A percentile compares a stretch with the other conserved stretches of the same genome.
phyloP scores from a whole-genome alignment of 345 rosid species.

The Pistacia atlantica region DNA sequence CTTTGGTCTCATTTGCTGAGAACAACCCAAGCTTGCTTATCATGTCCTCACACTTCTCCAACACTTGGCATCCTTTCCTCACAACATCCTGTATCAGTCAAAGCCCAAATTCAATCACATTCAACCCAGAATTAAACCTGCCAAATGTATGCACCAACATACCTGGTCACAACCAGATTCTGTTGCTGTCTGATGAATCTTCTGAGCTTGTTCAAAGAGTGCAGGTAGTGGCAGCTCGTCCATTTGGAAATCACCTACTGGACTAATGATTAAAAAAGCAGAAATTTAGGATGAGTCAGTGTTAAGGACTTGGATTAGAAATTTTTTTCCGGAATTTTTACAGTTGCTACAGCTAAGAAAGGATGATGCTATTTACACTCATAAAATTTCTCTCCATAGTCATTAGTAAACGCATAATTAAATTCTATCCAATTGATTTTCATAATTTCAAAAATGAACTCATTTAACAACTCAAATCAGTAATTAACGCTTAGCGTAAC shows the following conservation, averaged over 20 bases:
- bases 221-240: slow-evolving; percentile 71
- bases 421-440: no score
- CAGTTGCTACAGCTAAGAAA: neutral
- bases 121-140: neutral
- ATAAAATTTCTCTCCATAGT: no score
- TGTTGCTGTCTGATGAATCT: slow-evolving; percentile 61
- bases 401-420: no score
- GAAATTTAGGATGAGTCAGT: neutral
- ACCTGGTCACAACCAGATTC: slow-evolving; percentile 77
- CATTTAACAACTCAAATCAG: no score
- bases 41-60: slow-evolving; percentile 90
- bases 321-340: neutral
- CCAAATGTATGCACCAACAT: neutral
- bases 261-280: slow-evolving; percentile 16
- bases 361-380: no score
- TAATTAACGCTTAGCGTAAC: no score
- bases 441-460: no score
- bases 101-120: neutral
- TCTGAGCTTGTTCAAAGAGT: slow-evolving; percentile 77
- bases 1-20: slow-evolving; percentile 86
- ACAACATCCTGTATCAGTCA: slow-evolving; percentile 48
- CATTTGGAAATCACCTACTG: slow-evolving; percentile 48
- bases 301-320: neutral
- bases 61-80: slow-evolving; percentile 66
- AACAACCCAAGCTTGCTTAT: slow-evolving; percentile 74